These are phyloP conservation scores for Crithidia fasciculata DNA, from an alignment of 208 protist species.

Conservation along the genomic window DNA sequence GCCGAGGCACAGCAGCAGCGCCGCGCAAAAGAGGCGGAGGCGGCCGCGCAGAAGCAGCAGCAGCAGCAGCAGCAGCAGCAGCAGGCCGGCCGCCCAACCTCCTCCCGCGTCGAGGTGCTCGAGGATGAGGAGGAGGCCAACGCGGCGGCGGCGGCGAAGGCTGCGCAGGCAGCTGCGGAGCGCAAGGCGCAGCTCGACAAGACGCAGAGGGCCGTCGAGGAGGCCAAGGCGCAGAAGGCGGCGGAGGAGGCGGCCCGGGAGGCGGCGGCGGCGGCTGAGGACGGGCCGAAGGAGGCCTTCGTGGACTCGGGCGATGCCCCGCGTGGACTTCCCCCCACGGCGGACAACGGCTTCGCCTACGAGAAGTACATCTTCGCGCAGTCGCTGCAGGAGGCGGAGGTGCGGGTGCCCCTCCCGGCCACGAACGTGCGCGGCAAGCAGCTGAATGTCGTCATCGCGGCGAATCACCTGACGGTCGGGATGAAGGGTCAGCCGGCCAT, in stretches of 20 bases:
- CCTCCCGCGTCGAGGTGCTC: conserved; percentile 79
- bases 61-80: conserved; percentile 11
- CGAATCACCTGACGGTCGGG: conserved; percentile 69
- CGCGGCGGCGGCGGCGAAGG: conserved; percentile 49
- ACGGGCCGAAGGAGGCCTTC: conserved; percentile 32
- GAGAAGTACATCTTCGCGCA: conserved; percentile 90
- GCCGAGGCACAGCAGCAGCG: conserved; percentile 56
- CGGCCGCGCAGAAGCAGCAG: conserved; percentile 11
- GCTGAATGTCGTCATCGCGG: conserved; percentile 78
- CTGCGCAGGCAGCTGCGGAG: conserved; percentile 55
- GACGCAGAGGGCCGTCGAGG: conserved; percentile 46
- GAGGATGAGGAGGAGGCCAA: conserved; percentile 69
- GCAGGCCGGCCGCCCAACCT: conserved; percentile 20
- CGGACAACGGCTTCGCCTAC: conserved; percentile 89
- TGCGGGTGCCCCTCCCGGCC: conserved; percentile 84
- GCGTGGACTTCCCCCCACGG: conserved; percentile 81
- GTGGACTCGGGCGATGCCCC: conserved; percentile 67
- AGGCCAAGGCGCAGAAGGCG: conserved; percentile 43
- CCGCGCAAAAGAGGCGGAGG: conserved; percentile 26
- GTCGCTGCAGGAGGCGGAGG: conserved; percentile 87
- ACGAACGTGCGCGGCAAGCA: conserved; percentile 74
- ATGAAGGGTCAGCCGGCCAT: conserved; percentile 85
- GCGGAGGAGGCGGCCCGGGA: conserved; percentile 45
- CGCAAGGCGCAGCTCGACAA: conserved; percentile 65
- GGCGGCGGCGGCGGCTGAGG: conserved; percentile 43